Evolutionary conservation across 371 early-diverging fungal species (phyloP).

Genomic region (Mucor irregularis): DNA sequence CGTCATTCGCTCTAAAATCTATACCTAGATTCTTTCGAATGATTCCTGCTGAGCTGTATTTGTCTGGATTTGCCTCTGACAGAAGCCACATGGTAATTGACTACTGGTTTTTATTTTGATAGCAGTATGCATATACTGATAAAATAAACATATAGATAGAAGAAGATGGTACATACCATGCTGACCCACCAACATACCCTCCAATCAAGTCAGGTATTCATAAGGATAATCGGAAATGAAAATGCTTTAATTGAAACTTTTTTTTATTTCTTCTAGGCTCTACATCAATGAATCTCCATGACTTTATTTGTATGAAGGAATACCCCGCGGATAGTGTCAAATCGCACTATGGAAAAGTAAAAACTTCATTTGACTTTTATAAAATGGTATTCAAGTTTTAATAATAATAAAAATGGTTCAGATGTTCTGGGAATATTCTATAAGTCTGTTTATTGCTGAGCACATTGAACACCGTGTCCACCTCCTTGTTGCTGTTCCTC

Average conservation of each 20-base stretch:
- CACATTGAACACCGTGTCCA: constrained; percentile 91
- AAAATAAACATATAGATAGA: constrained; percentile 6
- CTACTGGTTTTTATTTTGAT: background rate
- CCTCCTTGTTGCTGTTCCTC: constrained; percentile 67
- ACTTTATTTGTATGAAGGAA: constrained; percentile 25
- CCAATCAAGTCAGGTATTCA: constrained; percentile 18
- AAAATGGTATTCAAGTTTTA: too few species aligned
- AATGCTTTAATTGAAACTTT: too few species aligned
- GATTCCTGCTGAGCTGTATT: constrained; percentile 30
- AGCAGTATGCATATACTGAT: background rate
- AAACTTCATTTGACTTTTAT: too few species aligned
- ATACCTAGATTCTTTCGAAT: constrained; percentile 25
- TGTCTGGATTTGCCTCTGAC: constrained; percentile 39
- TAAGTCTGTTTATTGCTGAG: constrained; percentile 84
- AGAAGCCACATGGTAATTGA: constrained; percentile 44
- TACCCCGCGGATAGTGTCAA: too few species aligned
- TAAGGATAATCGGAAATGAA: too few species aligned
- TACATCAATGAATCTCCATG: constrained; percentile 11
- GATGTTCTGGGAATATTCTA: background rate
- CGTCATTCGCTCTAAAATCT: background rate
- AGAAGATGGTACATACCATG: constrained; percentile 23
- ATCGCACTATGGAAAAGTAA: too few species aligned
- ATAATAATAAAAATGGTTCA: too few species aligned
- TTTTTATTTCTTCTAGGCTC: too few species aligned
- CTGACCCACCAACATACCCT: constrained; percentile 34